Evolutionary conservation across 2,329 filamentous ascomycete genomes (phyloP).

Genomic region (Epichloe coenophiala): DNA sequence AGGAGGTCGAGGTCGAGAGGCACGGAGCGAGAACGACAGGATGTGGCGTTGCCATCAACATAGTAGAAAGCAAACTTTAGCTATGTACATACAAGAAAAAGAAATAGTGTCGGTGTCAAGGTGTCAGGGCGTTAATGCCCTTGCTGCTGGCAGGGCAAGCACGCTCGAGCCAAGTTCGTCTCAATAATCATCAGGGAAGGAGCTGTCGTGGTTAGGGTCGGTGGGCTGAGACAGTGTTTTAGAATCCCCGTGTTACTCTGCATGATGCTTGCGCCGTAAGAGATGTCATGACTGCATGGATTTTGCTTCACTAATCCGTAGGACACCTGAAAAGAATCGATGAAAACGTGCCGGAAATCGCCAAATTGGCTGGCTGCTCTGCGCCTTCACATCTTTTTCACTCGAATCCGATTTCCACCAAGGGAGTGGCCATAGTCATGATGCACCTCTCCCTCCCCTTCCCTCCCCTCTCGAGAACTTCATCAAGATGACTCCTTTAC

Average conservation of each 20-base stretch:
- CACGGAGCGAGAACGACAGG: background rate
- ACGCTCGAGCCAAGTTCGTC: constrained; percentile 5
- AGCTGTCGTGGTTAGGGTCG: background rate
- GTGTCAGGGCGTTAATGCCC: too few relatives aligned
- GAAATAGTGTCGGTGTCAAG: too few relatives aligned
- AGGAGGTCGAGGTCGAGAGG: background rate
- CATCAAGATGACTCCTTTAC: background rate
- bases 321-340: too few relatives aligned
- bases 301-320: background rate
- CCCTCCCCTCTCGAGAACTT: too few relatives aligned
- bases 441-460: too few relatives aligned
- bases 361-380: too few relatives aligned
- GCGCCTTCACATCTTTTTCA: background rate
- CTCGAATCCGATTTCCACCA: background rate
- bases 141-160: background rate
- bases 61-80: background rate
- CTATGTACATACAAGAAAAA: too few relatives aligned
- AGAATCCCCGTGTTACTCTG: background rate
- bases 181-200: background rate
- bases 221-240: constrained; percentile 3
- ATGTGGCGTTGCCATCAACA: too few relatives aligned
- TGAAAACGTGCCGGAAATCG: too few relatives aligned
- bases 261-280: background rate
- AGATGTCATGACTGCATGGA: background rate
- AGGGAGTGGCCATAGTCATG: background rate